phyloP scores from a whole-genome alignment of 2,329 filamentous ascomycete genomes.

The Celoporthe dispersa region DNA sequence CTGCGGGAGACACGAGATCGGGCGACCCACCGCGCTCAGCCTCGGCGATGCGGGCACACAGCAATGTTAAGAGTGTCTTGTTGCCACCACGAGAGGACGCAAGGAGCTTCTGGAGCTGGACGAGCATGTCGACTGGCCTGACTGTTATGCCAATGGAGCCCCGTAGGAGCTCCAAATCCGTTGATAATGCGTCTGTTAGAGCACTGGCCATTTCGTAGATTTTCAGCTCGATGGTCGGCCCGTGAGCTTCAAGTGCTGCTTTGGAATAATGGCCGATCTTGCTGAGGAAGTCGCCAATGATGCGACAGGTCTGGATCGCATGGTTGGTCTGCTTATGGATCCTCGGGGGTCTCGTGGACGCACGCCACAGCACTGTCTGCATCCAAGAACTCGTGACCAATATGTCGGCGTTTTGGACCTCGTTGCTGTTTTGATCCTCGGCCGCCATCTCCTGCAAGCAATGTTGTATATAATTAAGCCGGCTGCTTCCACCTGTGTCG shows the following conservation, averaged over 20 bases:
- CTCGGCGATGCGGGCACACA: slow-evolving; percentile 36
- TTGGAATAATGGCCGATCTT: slow-evolving; percentile 49
- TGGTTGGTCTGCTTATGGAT: slow-evolving; percentile 34
- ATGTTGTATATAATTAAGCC: slow-evolving; percentile 46
- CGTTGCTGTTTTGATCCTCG: slow-evolving; percentile 47
- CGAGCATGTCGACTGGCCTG: slow-evolving; percentile 42
- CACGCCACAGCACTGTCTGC: slow-evolving; percentile 53
- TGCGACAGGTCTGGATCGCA: slow-evolving; percentile 45
- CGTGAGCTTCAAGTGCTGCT: slow-evolving; percentile 53
- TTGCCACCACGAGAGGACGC: slow-evolving; percentile 50
- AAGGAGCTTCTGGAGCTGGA: slow-evolving; percentile 45
- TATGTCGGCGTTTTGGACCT: slow-evolving; percentile 54
- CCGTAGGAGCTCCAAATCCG: slow-evolving; percentile 31
- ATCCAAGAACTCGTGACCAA: slow-evolving; percentile 56
- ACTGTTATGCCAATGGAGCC: slow-evolving; percentile 28
- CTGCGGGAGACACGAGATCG: slow-evolving; percentile 10
- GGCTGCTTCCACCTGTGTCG: slow-evolving; percentile 34
- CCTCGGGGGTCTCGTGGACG: slow-evolving; percentile 39
- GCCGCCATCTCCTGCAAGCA: slow-evolving; percentile 47
- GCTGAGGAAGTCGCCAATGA: slow-evolving; percentile 50
- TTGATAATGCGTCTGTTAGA: slow-evolving; percentile 46
- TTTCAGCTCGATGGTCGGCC: slow-evolving; percentile 53
- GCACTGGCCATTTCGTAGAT: slow-evolving; percentile 52
- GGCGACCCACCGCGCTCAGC: slow-evolving; percentile 24
- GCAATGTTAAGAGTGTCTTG: slow-evolving; percentile 42